Evolutionary conservation across 1,284 basidiomycete genomes (phyloP), one percentile per base, ranked within the genome.

Genomic region (Pseudozyma sp.): DNA sequence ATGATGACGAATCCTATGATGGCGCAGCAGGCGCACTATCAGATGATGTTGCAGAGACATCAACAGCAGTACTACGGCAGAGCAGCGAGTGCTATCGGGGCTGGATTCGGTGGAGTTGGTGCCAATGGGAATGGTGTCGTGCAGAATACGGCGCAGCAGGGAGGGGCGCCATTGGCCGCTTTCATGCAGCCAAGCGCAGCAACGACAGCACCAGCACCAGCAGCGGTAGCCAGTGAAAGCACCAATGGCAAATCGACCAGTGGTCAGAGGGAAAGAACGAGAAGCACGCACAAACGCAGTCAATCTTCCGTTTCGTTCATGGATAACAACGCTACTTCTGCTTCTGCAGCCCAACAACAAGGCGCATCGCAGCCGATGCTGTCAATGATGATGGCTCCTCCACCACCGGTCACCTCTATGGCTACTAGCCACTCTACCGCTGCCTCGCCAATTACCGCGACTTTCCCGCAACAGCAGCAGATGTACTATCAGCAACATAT

Each of bases 331-430:
- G 25, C 16, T 3, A 13, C 40, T 14, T 35, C 31, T 13, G 35
- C 19, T 7, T 52, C 60, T 38, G 39, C 25, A 31, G 25, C 3
- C 6, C 25, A 31, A 31, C 25, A 31, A 31, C 25, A 31, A 31
- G 25, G 25, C 25, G 25, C 47, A 13, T 45, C 51, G 40, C 61
- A 60, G 51, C 69, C 69, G 1, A 76, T 72, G 74, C 40, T 72
- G 43, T 72, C 74, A 25, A 76, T 76, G 73, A 76, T 76, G 73
- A 70, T 76, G 69, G 68, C 68, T 2, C 52, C 73, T 19, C 73
- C 73, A 14, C 68, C 73, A 1, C 16, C 62, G 12, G 12, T 44
- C 4, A 44, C 9, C n/a, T 14, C 35, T 3, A 39, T 36, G 21
- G n/a, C 21, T 4, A 16, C 19, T 36, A 34, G 44, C 45, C 10